These are phyloP conservation scores for Olyra latifolia DNA, from an alignment of 176 grass and related monocot species.

Conservation along the genomic window DNA sequence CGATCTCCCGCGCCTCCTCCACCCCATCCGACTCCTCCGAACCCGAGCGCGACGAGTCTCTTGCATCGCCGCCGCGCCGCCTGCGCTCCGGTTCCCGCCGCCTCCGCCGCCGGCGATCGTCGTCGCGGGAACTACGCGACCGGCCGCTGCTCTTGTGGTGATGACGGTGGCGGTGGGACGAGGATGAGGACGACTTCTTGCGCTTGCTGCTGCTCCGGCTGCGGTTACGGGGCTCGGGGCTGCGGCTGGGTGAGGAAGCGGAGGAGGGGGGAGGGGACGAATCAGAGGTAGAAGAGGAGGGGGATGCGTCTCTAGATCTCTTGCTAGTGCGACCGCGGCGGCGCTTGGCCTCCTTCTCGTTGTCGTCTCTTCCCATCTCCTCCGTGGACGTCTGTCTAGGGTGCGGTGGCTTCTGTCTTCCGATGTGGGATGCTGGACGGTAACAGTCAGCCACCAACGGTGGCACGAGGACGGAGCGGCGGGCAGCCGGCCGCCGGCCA, in stretches of 20 bases:
- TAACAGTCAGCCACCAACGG: too few relatives aligned
- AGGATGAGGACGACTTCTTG: constrained; percentile 28
- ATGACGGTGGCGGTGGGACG: constrained; percentile 36
- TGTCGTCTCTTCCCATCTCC: constrained; percentile 27
- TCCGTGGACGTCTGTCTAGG: background rate
- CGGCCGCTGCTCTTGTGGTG: constrained; percentile 38
- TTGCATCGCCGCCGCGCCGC: background rate
- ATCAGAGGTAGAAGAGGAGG: background rate
- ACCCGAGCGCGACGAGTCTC: constrained; percentile 25
- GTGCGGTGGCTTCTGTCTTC: background rate
- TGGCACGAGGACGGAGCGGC: too few relatives aligned
- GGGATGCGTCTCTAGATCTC: constrained; percentile 31
- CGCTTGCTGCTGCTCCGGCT: constrained; percentile 47
- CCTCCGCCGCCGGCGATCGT: constrained; percentile 26
- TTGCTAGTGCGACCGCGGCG: constrained; percentile 43
- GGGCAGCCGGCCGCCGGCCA: too few relatives aligned
- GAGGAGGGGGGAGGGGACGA: constrained; percentile 24
- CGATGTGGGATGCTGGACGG: background rate
- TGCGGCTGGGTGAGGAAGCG: constrained; percentile 41
- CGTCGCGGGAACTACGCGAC: constrained; percentile 43
- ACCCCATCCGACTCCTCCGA: constrained; percentile 27
- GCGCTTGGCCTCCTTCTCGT: constrained; percentile 35
- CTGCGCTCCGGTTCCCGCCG: constrained; percentile 24
- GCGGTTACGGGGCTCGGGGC: constrained; percentile 35
- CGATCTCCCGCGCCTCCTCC: constrained; percentile 61